phyloP scores from a whole-genome alignment of 257 asterid genomes.

The Striga asiatica region DNA sequence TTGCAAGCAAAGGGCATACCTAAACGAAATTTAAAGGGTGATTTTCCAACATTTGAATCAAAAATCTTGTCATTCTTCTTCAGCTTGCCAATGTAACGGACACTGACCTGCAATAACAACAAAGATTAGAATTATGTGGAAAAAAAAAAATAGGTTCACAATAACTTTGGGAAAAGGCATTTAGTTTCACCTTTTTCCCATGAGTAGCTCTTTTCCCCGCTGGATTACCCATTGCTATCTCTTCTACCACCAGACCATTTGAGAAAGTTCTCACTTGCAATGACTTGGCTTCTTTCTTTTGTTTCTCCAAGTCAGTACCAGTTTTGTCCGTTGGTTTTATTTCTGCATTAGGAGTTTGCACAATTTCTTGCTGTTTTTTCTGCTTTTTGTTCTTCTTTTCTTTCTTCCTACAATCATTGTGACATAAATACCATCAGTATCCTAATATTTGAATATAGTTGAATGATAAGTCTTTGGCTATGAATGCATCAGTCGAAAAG shows the following conservation, averaged over 20 bases:
- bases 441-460: too few relatives aligned
- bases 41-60: constrained; percentile 63
- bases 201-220: constrained; percentile 74
- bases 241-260: constrained; percentile 81
- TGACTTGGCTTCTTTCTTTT: constrained; percentile 40
- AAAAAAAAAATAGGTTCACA: neutral
- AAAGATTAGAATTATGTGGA: neutral
- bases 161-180: neutral
- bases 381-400: constrained; percentile 55
- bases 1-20: constrained; percentile 30
- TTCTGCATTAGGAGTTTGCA: constrained; percentile 23
- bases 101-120: constrained; percentile 45
- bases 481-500: constrained; percentile 3
- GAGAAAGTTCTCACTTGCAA: constrained; percentile 60
- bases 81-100: constrained; percentile 73
- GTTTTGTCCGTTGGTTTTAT: constrained; percentile 21
- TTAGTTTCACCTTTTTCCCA: constrained; percentile 61
- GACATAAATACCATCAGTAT: constrained; percentile 10
- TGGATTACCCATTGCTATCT: constrained; percentile 84
- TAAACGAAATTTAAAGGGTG: constrained; percentile 82
- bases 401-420: constrained; percentile 30
- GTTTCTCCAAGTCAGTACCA: constrained; percentile 22
- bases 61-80: constrained; percentile 60
- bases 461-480: too few relatives aligned
- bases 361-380: constrained; percentile 37